A percentile compares a stretch with the other conserved stretches of the same genome.
Evolutionary conservation across 805 yeast genomes (phyloP).

Genomic region (Candida odintsovae): DNA sequence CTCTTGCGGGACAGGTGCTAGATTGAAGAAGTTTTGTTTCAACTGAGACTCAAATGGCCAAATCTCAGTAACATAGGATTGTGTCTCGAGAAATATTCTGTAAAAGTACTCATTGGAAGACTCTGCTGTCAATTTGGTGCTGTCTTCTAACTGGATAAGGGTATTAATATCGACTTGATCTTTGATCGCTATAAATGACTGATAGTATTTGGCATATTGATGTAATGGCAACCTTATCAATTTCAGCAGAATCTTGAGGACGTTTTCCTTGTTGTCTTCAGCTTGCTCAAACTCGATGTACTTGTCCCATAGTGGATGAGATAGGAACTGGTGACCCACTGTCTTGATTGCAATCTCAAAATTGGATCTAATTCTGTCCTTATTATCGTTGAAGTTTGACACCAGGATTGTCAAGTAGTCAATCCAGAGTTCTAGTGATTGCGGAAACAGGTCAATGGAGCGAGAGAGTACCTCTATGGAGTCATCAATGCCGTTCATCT

Average conservation of each 20-base stretch:
- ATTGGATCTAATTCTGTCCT: slow-evolving; percentile 29
- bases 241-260: slow-evolving; percentile 36
- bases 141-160: slow-evolving; percentile 11
- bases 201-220: slow-evolving; percentile 77
- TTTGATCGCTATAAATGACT: slow-evolving; percentile 34
- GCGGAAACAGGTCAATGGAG: slow-evolving; percentile 46
- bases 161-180: slow-evolving; percentile 9
- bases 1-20: slow-evolving; percentile 37
- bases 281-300: slow-evolving; percentile 57
- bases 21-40: slow-evolving; percentile 50
- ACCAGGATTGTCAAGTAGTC: slow-evolving; percentile 55
- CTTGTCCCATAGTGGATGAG: slow-evolving; percentile 82
- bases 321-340: slow-evolving; percentile 67
- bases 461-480: slow-evolving; percentile 40
- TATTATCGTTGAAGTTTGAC: slow-evolving; percentile 31
- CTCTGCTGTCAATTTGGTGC: slow-evolving; percentile 9
- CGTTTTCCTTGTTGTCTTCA: slow-evolving; percentile 30
- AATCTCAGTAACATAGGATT: slow-evolving; percentile 26
- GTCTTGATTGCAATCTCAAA: slow-evolving; percentile 43
- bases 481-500: slow-evolving; percentile 46
- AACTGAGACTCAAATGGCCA: slow-evolving; percentile 73
- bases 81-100: slow-evolving; percentile 13
- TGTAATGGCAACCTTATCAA: slow-evolving; percentile 65
- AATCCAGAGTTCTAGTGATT: slow-evolving; percentile 61
- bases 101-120: slow-evolving; percentile 11